A percentile compares a stretch with the other conserved stretches of the same genome.
Evolutionary conservation across 2,329 filamentous ascomycete species (phyloP).

Genomic region (Penicillium glabrum): DNA sequence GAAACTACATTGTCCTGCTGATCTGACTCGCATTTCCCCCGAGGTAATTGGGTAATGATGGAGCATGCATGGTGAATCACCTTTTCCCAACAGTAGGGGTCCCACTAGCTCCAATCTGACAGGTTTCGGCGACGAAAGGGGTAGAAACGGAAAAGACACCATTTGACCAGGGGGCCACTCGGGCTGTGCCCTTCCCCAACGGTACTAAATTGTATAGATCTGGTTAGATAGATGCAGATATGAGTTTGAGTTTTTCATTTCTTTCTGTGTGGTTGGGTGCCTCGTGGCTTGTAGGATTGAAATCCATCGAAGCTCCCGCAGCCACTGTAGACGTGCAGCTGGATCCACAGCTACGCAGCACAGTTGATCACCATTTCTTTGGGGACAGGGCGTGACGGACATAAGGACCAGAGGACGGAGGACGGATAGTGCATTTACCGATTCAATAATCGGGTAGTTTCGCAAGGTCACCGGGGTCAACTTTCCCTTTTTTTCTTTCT

Average conservation of each 20-base stretch:
- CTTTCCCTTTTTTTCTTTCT: background rate
- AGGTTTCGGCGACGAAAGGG: constrained; percentile 8
- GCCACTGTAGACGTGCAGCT: background rate
- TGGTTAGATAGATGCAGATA: background rate
- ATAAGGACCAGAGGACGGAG: background rate
- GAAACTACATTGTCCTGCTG: constrained; percentile 10
- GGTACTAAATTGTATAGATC: background rate
- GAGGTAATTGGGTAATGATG: constrained; percentile 5
- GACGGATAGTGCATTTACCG: background rate
- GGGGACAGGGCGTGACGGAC: background rate
- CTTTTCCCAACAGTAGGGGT: constrained; percentile 1
- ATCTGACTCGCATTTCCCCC: constrained; percentile 4
- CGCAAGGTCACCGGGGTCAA: background rate
- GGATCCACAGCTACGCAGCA: background rate
- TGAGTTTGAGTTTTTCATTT: background rate
- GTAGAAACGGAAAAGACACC: background rate
- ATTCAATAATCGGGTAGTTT: background rate
- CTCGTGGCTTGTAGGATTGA: constrained; percentile 4
- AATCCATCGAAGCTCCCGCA: constrained; percentile 5
- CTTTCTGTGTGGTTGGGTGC: background rate
- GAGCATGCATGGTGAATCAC: constrained; percentile 15
- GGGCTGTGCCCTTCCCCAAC: background rate
- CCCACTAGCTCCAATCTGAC: constrained; percentile 5
- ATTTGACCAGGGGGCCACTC: background rate
- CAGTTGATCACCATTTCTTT: background rate